Evolutionary conservation across 179 eudicot species (phyloP).

Genomic region (Beta corolliflora): DNA sequence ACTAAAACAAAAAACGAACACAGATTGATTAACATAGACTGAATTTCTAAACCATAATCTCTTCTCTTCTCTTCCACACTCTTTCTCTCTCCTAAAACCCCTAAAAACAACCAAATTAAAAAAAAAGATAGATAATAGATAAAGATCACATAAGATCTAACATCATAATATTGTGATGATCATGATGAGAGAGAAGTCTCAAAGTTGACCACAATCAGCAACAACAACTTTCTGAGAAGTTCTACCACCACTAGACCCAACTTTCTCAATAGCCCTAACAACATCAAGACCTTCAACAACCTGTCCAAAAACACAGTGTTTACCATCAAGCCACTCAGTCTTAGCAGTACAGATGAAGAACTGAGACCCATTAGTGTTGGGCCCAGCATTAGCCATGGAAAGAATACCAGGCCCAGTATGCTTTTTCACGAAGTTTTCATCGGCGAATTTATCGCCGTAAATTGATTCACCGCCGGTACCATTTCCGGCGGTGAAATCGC

Average conservation of each 20-base stretch:
- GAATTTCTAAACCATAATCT: slow-evolving; percentile 6
- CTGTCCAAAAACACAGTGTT: slow-evolving; percentile 74
- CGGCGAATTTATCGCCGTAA: slow-evolving; percentile 69
- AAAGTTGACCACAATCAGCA: slow-evolving; percentile 81
- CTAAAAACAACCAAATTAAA: not conserved
- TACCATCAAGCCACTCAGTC: slow-evolving; percentile 85
- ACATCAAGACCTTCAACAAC: slow-evolving; percentile 83
- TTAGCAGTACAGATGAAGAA: slow-evolving; percentile 76
- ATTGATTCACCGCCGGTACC: slow-evolving; percentile 93
- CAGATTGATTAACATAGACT: not conserved
- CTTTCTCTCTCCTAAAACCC: slow-evolving; percentile 17
- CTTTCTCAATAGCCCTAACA: slow-evolving; percentile 62
- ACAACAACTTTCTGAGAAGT: slow-evolving; percentile 50
- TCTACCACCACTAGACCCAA: slow-evolving; percentile 56
- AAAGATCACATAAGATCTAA: not conserved
- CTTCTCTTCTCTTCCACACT: too few relatives aligned
- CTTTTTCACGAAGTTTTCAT: slow-evolving; percentile 74
- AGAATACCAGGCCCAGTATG: slow-evolving; percentile 85
- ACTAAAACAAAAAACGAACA: slow-evolving; percentile 1
- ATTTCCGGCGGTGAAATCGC: slow-evolving; percentile 80
- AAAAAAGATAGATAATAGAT: not conserved
- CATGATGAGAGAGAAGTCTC: slow-evolving; percentile 12
- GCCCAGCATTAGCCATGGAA: slow-evolving; percentile 84
- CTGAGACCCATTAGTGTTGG: slow-evolving; percentile 80
- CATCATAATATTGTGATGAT: not conserved